A percentile compares a stretch with the other conserved stretches of the same genome.
These are phyloP conservation scores for Cryptococcus sp. DNA, from an alignment of 1,284 basidiomycete genomes.

Conservation along the genomic window DNA sequence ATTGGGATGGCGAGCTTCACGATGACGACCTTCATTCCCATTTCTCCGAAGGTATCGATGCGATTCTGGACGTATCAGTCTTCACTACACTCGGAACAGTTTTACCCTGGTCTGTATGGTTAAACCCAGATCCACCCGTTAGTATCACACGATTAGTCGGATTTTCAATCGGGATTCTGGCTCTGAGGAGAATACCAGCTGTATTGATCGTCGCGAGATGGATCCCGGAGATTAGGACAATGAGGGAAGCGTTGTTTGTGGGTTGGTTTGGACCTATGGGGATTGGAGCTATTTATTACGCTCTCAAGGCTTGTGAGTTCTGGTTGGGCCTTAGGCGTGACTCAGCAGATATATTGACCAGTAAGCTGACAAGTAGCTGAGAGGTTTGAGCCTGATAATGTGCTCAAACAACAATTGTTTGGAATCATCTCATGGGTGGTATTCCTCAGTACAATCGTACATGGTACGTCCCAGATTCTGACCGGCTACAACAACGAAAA, in stretches of 20 bases:
- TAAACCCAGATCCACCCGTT: constrained; percentile 4
- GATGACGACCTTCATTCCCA: constrained; percentile 25
- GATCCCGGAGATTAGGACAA: constrained; percentile 18
- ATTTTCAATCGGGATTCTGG: constrained; percentile 12
- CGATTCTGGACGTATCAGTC: constrained; percentile 21
- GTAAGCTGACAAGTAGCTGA: constrained; percentile 8
- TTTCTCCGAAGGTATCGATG: constrained; percentile 26
- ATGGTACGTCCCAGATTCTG: constrained; percentile 7
- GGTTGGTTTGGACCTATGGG: constrained; percentile 30
- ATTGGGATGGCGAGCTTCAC: constrained; percentile 19
- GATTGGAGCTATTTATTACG: constrained; percentile 22
- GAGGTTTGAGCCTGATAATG: constrained; percentile 5
- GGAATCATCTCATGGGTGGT: constrained; percentile 22
- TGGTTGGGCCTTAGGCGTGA: not conserved
- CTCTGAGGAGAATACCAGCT: constrained; percentile 14
- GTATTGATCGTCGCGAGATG: constrained; percentile 11
- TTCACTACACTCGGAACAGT: constrained; percentile 24
- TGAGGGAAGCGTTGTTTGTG: constrained; percentile 19
- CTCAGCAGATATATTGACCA: not conserved
- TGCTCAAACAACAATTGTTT: constrained; percentile 18
- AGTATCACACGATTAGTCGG: constrained; percentile 10
- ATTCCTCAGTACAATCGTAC: constrained; percentile 22
- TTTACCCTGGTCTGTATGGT: constrained; percentile 21
- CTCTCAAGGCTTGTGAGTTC: constrained; percentile 18
- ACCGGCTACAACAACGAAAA: not conserved